phyloP scores from a whole-genome alignment of 2,329 filamentous ascomycete genomes.

The Epichloe baconii region DNA sequence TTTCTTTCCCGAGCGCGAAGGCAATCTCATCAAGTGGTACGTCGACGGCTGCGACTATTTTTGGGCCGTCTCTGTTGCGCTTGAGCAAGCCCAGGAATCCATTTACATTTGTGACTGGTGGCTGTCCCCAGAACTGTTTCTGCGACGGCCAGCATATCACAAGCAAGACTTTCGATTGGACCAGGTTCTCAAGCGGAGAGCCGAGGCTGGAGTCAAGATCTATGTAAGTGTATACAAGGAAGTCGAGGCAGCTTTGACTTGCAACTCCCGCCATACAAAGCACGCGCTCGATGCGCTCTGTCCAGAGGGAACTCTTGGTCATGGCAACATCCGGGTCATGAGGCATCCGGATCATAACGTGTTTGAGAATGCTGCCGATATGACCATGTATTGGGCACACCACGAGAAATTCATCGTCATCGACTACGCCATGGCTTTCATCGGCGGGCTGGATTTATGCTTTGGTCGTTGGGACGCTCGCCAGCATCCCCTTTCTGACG shows the following conservation, averaged over 20 bases:
- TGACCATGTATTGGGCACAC: slow-evolving; percentile 97
- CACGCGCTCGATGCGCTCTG: slow-evolving; percentile 69
- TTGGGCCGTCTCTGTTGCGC: slow-evolving; percentile 78
- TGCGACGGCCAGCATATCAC: slow-evolving; percentile 69
- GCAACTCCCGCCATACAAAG: slow-evolving; percentile 89
- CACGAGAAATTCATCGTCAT: slow-evolving; percentile 97
- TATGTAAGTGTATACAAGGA: slow-evolving; percentile 90
- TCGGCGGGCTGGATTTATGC: slow-evolving; percentile 87
- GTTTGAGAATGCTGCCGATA: slow-evolving; percentile 83
- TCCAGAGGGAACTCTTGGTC: slow-evolving; percentile 65
- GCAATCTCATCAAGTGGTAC: slow-evolving; percentile 91
- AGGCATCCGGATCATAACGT: slow-evolving; percentile 93
- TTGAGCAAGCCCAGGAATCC: slow-evolving; percentile 81
- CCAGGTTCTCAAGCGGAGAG: slow-evolving; percentile 71
- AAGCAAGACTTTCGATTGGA: slow-evolving; percentile 84
- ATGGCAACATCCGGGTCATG: slow-evolving; percentile 81
- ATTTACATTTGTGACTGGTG: slow-evolving; percentile 98
- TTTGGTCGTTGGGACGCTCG: slow-evolving; percentile 89
- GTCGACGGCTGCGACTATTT: slow-evolving; percentile 93
- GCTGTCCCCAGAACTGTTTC: slow-evolving; percentile 78
- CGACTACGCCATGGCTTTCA: slow-evolving; percentile 82
- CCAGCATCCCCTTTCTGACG: slow-evolving; percentile 75
- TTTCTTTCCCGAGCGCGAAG: slow-evolving; percentile 76
- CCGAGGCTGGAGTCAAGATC: slow-evolving; percentile 88
- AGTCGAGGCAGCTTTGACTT: slow-evolving; percentile 67